Percentiles rank a stretch among this genome's conserved stretches.
Conservation (phyloP, 2,329 filamentous ascomycete genomes). For the Ilyonectria destructans region DNA sequence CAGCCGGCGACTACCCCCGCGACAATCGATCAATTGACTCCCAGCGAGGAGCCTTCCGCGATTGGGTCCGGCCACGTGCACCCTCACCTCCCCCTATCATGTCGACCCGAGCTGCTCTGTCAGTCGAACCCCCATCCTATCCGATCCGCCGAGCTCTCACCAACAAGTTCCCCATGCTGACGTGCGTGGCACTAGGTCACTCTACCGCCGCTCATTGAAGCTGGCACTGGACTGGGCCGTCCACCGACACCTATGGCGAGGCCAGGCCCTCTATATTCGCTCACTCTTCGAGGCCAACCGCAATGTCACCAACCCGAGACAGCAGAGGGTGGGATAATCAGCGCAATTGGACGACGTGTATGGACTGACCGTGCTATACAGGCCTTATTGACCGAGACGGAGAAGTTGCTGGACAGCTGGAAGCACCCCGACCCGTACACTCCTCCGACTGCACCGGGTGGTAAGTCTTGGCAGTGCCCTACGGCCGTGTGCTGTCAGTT, state of each 20-base stretch:
- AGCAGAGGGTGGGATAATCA: conserved; percentile 79
- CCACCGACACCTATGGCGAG: conserved; percentile 92
- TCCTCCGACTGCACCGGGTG: conserved; percentile 92
- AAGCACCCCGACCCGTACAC: conserved; percentile 97
- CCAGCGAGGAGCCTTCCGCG: conserved; percentile 37
- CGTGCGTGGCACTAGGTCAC: conserved; percentile 65
- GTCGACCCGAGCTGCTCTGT: conserved; percentile 66
- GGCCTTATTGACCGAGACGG: conserved; percentile 89
- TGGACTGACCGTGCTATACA: conserved; percentile 57
- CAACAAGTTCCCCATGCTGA: conserved; percentile 35
- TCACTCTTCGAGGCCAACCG: conserved; percentile 96
- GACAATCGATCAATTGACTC: conserved; percentile 41
- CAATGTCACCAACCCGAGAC: conserved; percentile 85
- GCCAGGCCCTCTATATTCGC: conserved; percentile 95
- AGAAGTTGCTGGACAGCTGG: conserved; percentile 91
- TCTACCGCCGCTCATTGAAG: conserved; percentile 95
- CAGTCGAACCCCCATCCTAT: conserved; percentile 49
- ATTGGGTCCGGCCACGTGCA: conserved; percentile 35
- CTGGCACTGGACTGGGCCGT: conserved; percentile 96
- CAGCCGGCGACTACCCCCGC: conserved; percentile 32
- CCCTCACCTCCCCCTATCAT: conserved; percentile 39
- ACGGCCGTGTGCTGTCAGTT: background rate
- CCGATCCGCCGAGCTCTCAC: conserved; percentile 34
- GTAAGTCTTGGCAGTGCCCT: conserved; percentile 64
- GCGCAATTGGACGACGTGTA: background rate